Base-by-base conservation (phyloP, 148 eudicot species). In the Cornus suecica region DNA sequence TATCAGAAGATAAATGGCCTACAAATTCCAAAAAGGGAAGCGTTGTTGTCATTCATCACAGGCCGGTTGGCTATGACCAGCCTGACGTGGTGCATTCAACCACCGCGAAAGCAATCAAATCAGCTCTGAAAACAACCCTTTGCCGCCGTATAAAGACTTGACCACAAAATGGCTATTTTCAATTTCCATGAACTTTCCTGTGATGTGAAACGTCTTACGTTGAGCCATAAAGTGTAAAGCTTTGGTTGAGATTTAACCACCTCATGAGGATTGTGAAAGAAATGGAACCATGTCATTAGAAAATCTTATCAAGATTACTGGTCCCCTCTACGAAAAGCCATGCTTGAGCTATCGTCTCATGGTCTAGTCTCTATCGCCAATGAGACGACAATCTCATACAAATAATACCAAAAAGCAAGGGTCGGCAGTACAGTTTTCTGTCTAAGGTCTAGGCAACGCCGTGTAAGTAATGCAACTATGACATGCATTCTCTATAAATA, bases 381-480 rank as follows among this genome's bases (percentile, higher is more conserved):
- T 28, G 67, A 65, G 30, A 75, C 29, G 71, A 75, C 69, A 75
- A 75, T 27, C 23, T 54, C 64, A 22, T 75, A 5, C 42, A 65
- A 26, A 65, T 42, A 74, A 45, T 65, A 26, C 70, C 7, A 45
- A 29, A 75, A 75, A 65, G 41, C 1, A 18, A 3, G 56, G 77
- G 77, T 30, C 77, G 77, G 77, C 42, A 28, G 63, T 65, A 52
- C 70, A 65, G 61, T 48, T 45, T 60, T 24, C 34, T 29, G 27
- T 51, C 28, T 42, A 31, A 15, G 18, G 13, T 8, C 70, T 0
- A 66, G 42, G n/a, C 51, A n/a, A 30, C 75, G 32, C 42, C 69
- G 25, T 65, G 16, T 63, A 30, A 14, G 34, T 16, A 20, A 65
- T 13, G 22, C 34, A 10, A 75, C 67, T 30, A 5, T 20, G 16